Evolutionary conservation across 805 yeast species (phyloP).

Genomic region (Ogataea chonburiensis): DNA sequence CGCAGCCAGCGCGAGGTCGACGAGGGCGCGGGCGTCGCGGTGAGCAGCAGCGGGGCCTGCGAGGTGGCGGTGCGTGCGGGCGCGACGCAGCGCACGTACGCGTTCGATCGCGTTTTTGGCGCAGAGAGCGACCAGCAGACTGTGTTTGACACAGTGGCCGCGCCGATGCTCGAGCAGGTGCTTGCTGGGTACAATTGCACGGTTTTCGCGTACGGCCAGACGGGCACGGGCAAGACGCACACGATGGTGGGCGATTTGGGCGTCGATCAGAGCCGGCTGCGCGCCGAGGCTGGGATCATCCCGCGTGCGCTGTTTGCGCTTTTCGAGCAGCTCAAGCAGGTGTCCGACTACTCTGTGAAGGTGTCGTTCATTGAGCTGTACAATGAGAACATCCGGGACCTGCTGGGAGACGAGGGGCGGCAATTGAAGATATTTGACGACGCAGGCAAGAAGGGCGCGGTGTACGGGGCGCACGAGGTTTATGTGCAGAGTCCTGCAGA

Average conservation of each 20-base stretch:
- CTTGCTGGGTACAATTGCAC: constrained; percentile 79
- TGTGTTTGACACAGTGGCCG: constrained; percentile 66
- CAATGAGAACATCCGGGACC: constrained; percentile 80
- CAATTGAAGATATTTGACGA: constrained; percentile 57
- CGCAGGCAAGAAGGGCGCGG: constrained; percentile 40
- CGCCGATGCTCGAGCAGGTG: constrained; percentile 63
- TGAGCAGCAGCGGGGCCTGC: constrained; percentile 47
- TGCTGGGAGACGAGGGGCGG: constrained; percentile 53
- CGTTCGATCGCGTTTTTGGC: constrained; percentile 80
- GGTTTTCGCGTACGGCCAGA: constrained; percentile 73
- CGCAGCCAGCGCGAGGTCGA: constrained; percentile 56
- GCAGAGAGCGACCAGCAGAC: constrained; percentile 72
- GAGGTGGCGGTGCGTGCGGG: constrained; percentile 50
- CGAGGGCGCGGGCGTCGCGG: constrained; percentile 60
- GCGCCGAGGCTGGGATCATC: constrained; percentile 59
- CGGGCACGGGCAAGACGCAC: constrained; percentile 87
- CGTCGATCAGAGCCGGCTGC: constrained; percentile 31
- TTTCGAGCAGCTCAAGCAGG: constrained; percentile 46
- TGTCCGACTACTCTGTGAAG: constrained; percentile 63
- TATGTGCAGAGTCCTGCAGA: constrained; percentile 49
- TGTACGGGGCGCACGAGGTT: constrained; percentile 58
- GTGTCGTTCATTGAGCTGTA: constrained; percentile 83
- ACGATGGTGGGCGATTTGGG: constrained; percentile 72
- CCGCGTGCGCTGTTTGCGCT: constrained; percentile 58
- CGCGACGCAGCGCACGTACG: constrained; percentile 51